Evolutionary conservation across 495 filamentous ascomycete genomes (phyloP).

Genomic region (Amorphotheca resinae): DNA sequence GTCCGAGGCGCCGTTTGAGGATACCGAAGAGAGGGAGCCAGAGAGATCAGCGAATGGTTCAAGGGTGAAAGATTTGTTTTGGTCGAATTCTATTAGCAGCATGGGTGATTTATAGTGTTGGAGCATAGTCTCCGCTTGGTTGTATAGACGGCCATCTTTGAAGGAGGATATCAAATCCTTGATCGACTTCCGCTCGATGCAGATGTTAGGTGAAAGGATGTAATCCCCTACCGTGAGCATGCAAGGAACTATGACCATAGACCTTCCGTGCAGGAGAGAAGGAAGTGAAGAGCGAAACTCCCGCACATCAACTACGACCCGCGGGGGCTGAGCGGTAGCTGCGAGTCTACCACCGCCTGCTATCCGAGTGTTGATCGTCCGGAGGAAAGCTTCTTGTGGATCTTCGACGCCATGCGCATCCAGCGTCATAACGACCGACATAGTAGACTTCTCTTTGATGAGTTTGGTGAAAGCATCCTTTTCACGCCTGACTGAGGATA

Average conservation of each 20-base stretch:
- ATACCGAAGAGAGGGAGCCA: constrained; percentile 44
- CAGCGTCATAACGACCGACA: constrained; percentile 73
- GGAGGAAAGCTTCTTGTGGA: constrained; percentile 83
- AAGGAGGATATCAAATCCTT: constrained; percentile 85
- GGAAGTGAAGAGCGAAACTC: constrained; percentile 91
- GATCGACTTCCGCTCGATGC: constrained; percentile 88
- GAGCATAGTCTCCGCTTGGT: constrained; percentile 88
- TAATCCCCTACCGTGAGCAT: constrained; percentile 97
- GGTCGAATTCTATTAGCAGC: constrained; percentile 94
- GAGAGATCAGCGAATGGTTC: constrained; percentile 81
- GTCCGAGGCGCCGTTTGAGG: constrained; percentile 49
- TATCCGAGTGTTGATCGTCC: constrained; percentile 93
- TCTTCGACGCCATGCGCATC: constrained; percentile 62
- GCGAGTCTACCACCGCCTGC: constrained; percentile 82
- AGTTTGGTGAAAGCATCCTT: constrained; percentile 91
- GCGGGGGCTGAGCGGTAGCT: constrained; percentile 82
- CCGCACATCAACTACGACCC: constrained; percentile 88
- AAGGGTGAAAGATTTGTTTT: constrained; percentile 92
- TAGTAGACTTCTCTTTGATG: constrained; percentile 84
- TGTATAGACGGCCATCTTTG: constrained; percentile 80
- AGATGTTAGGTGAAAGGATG: constrained; percentile 78
- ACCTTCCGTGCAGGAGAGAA: constrained; percentile 78
- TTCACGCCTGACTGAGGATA: constrained; percentile 76
- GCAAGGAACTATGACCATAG: constrained; percentile 77
- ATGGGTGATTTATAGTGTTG: constrained; percentile 82